A percentile compares a stretch with the other conserved stretches of the same genome.
phyloP scores from a whole-genome alignment of 2,329 filamentous ascomycete genomes.

The Blumeriella jaapii region DNA sequence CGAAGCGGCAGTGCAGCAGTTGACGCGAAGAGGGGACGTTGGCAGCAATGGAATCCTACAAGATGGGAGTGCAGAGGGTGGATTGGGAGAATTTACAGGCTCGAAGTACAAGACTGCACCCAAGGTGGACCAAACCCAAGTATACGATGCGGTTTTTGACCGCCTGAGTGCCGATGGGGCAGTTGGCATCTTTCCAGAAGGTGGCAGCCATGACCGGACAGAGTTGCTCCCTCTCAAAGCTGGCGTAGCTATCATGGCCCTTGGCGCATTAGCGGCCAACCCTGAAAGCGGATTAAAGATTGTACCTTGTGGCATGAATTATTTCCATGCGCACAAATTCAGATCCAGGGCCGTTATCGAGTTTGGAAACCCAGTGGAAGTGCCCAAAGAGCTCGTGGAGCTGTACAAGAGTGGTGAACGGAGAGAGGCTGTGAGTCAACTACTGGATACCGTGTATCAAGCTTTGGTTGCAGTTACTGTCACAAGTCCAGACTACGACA shows the following conservation, averaged over 20 bases:
- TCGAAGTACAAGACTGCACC: slow-evolving; percentile 80
- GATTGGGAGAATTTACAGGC: slow-evolving; percentile 51
- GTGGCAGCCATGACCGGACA: slow-evolving; percentile 88
- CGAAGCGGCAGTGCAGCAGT: slow-evolving; percentile 60
- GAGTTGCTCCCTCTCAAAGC: slow-evolving; percentile 89
- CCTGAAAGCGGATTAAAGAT: slow-evolving; percentile 80
- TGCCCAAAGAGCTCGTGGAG: slow-evolving; percentile 70
- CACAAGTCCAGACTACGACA: slow-evolving; percentile 88
- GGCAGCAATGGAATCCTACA: slow-evolving; percentile 53
- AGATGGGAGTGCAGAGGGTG: slow-evolving; percentile 41
- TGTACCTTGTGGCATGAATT: slow-evolving; percentile 97
- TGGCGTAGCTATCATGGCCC: slow-evolving; percentile 94
- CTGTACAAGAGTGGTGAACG: slow-evolving; percentile 76
- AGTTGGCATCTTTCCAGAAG: slow-evolving; percentile 94
- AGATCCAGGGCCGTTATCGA: slow-evolving; percentile 91
- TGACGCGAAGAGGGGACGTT: slow-evolving; percentile 70
- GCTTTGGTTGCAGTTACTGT: slow-evolving; percentile 81
- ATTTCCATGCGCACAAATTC: slow-evolving; percentile 98
- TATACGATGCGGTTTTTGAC: slow-evolving; percentile 87
- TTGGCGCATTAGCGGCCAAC: slow-evolving; percentile 75
- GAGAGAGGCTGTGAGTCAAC: slow-evolving; percentile 73
- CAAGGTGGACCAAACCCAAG: slow-evolving; percentile 85
- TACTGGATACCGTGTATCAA: slow-evolving; percentile 80
- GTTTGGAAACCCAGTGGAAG: slow-evolving; percentile 81
- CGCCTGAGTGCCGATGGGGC: slow-evolving; percentile 73